Percentiles rank a stretch among this genome's conserved stretches.
Evolutionary conservation across 2,329 filamentous ascomycete species (phyloP).

Genomic region (Aspergillus sp.): DNA sequence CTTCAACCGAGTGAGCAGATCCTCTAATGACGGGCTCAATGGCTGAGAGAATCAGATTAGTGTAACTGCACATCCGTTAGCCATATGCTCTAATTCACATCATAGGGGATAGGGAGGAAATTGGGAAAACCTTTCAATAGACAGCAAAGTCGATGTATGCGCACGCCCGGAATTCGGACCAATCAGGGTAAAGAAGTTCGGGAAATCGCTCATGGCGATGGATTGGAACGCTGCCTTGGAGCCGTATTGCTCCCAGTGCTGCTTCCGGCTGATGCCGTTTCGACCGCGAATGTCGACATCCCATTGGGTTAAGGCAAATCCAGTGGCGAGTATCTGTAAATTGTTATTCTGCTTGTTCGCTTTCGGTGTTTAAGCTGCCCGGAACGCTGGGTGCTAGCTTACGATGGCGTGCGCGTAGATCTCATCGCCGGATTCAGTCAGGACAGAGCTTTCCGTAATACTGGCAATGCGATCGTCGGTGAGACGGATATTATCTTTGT

Average conservation of each 20-base stretch:
- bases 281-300: neutral
- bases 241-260: constrained; percentile 4
- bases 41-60: neutral
- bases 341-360: neutral
- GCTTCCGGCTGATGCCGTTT: neutral
- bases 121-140: neutral
- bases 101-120: too few species aligned
- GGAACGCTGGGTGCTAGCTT: neutral
- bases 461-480: neutral
- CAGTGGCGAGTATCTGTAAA: neutral
- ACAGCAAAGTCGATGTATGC: neutral
- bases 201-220: neutral
- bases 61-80: neutral
- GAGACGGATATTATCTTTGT: neutral
- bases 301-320: neutral
- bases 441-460: neutral
- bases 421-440: neutral
- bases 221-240: neutral
- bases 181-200: neutral
- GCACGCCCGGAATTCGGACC: neutral
- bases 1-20: neutral
- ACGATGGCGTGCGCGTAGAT: neutral
- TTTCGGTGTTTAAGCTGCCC: neutral
- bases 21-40: neutral
- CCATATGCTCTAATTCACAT: neutral